These are phyloP conservation scores for Xanthoparmelia taractica DNA, from an alignment of 495 filamentous ascomycete species.

Conservation along the genomic window DNA sequence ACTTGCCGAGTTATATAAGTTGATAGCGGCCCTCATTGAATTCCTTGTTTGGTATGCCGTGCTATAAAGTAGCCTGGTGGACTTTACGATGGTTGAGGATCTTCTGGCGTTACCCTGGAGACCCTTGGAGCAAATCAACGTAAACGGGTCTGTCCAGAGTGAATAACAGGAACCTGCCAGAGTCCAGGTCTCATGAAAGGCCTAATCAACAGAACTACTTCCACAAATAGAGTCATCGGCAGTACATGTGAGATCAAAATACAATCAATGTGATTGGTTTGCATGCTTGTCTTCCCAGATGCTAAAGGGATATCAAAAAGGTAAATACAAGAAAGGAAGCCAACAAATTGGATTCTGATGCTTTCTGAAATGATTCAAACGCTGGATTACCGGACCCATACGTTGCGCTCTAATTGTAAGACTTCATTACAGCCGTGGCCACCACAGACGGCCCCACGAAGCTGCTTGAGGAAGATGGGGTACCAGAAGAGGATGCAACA, in stretches of 20 bases:
- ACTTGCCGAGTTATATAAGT: too few species aligned
- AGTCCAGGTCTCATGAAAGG: background rate
- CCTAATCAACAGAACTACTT: background rate
- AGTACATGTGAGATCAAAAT: background rate
- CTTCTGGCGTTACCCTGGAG: background rate
- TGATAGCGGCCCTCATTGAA: too few species aligned
- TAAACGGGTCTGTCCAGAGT: background rate
- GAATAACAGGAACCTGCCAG: background rate
- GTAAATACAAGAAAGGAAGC: slow-evolving; percentile 15
- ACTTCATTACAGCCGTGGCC: background rate
- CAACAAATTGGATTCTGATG: background rate
- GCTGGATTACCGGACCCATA: background rate
- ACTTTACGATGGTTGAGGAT: background rate
- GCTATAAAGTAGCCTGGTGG: background rate
- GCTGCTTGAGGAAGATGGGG: background rate
- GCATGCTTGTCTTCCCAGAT: slow-evolving; percentile 13
- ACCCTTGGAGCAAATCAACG: background rate
- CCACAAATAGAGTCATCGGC: background rate
- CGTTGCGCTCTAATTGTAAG: background rate
- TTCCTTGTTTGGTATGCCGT: too few species aligned
- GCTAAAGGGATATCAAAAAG: slow-evolving; percentile 9
- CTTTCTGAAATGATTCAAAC: background rate
- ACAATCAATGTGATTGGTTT: slow-evolving; percentile 1
- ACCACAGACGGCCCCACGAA: background rate
- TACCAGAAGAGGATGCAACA: background rate